Evolutionary conservation across 169 alveolate genomes (phyloP).

Genomic region (Besnoitia besnoiti): DNA sequence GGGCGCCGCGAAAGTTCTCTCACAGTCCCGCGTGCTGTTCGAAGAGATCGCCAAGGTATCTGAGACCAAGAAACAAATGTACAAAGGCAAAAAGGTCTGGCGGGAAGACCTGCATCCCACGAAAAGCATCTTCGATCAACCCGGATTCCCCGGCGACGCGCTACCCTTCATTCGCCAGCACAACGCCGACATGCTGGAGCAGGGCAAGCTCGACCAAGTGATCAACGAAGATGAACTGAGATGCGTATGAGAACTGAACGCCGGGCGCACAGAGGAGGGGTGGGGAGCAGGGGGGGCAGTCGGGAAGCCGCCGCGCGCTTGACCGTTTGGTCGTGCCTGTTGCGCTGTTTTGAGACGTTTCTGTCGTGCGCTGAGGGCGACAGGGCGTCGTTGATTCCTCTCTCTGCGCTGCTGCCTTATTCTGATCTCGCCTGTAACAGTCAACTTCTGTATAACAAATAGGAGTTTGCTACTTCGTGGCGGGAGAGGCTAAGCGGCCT

Average conservation of each 20-base stretch:
- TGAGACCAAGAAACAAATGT: not conserved
- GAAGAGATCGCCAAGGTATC: conserved; percentile 8
- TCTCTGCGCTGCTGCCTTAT: no score
- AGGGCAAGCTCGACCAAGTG: not conserved
- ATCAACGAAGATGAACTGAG: not conserved
- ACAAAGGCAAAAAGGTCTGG: conserved; percentile 30
- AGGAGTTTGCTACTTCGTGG: no score
- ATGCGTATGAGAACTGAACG: conserved; percentile 15
- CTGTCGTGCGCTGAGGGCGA: no score
- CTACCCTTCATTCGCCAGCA: conserved; percentile 8
- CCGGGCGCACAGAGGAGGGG: no score
- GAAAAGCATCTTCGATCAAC: conserved; percentile 25
- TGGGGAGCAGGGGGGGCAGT: no score
- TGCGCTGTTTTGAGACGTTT: no score
- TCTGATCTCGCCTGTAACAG: no score
- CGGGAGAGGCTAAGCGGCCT: no score
- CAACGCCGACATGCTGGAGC: conserved; percentile 16
- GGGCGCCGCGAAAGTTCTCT: not conserved
- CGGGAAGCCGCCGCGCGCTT: no score
- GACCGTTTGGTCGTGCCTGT: no score
- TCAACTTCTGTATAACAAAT: no score
- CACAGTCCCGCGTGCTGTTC: not conserved
- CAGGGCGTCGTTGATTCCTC: no score
- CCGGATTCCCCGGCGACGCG: conserved; percentile 22
- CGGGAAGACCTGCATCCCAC: conserved; percentile 26